Conservation (phyloP, 345 rosid species). For the Pelargonium nanum region DNA sequence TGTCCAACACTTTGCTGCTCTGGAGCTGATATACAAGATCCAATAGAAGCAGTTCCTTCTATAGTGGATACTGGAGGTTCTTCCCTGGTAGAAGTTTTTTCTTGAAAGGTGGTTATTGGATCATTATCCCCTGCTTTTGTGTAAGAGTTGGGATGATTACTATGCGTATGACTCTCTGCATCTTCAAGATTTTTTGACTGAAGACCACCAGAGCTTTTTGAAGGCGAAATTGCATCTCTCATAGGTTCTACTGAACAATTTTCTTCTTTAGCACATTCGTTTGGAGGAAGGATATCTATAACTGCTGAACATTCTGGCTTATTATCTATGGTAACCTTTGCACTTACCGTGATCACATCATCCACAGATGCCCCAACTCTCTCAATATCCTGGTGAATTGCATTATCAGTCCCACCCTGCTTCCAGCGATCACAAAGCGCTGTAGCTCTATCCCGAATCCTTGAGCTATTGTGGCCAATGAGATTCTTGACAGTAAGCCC, state of each 20-base stretch:
- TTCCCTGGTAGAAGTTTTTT: conserved; percentile 27
- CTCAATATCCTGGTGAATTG: conserved; percentile 19
- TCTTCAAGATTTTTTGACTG: conserved; percentile 28
- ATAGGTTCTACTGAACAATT: conserved; percentile 25
- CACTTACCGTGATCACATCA: conserved; percentile 19
- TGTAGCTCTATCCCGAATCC: conserved; percentile 61
- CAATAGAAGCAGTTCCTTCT: conserved; percentile 23
- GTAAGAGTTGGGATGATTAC: conserved; percentile 16
- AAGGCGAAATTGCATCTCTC: conserved; percentile 22
- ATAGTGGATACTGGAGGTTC: conserved; percentile 13
- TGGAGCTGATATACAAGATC: conserved; percentile 20
- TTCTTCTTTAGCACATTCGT: conserved; percentile 26
- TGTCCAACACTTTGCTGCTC: conserved; percentile 24
- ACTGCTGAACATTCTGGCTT: conserved; percentile 26
- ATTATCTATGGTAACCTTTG: conserved; percentile 19
- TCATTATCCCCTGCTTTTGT: conserved; percentile 16
- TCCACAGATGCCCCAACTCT: conserved; percentile 16
- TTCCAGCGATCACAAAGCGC: conserved; percentile 56
- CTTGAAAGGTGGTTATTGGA: conserved; percentile 14
- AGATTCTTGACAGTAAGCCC: conserved; percentile 56
- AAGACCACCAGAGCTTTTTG: conserved; percentile 24
- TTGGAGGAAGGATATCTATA: conserved; percentile 23
- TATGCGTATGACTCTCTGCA: conserved; percentile 22
- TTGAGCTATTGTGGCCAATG: conserved; percentile 49
- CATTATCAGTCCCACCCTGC: conserved; percentile 22